Base-by-base conservation (phyloP, 805 yeast species). In the Metschnikowia drakensbergensis region DNA sequence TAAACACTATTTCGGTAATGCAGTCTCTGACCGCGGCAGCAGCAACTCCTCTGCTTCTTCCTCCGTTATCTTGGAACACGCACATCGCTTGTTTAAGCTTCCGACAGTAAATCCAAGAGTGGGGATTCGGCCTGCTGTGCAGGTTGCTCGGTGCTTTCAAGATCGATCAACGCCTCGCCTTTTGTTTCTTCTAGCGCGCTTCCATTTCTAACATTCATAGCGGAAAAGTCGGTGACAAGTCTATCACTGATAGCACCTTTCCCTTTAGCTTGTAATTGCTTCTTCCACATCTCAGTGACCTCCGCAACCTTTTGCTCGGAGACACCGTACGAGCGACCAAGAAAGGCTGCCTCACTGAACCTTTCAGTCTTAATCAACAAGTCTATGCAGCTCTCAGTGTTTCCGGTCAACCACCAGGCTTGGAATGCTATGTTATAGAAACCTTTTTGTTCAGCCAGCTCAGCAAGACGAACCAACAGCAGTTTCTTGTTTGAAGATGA, bases 371-470 rank as follows among this genome's bases (percentile, higher is more conserved):
- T 74, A 41, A 79, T 74, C 58, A 94, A 76, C 54, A 94, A 72
- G 23, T 80, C 79, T 47, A 83, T 75, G 55, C 91, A 86, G 37
- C 76, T 73, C 13, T 71, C 68, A 34, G 81, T 73, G 62, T 89
- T 86, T 35, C 96, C 92, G 30, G 84, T 79, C 47, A 83, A 73
- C 98, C 98, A 94, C 65, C 83, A 82, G 9, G 96, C 86, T 63
- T 88, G 89, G 74, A 90, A 94, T 26, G 98, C 96, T 49, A 91
- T 74, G 66, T 94, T 94, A 68, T 82, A 88, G 64, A 85, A 85
- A 42, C 97, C 97, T 39, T 72, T 76, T n/a, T 65, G 70, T 57
- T 78, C 82, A 42, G 96, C 91, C 41, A 71, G 68, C 47, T 74
- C 72, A 5, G 94, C 96, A 34, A 92, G 75, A 47, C 73, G 70